Evolutionary conservation across 441 rosid species (phyloP), one percentile per base, ranked within the genome.

Genomic region (Adansonia grandidieri): DNA sequence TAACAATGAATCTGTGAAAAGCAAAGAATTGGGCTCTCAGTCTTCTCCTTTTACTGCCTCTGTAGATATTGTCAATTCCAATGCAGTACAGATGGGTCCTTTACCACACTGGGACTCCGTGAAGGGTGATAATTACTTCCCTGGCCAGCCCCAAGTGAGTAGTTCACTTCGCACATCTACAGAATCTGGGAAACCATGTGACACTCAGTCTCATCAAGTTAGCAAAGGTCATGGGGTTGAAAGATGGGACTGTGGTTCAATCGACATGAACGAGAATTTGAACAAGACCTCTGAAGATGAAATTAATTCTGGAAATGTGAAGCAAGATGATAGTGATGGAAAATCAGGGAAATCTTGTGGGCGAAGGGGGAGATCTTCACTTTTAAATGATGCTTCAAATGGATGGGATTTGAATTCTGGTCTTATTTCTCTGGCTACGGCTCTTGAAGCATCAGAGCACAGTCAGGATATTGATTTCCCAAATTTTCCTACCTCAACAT

Each of bases 321-420:
- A 88, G 86, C 84, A 78, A 68, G 84, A 76, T 57, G 88, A 86
- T n/a, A 81, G 87, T 64, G 87, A 82, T 40, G 82, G 77, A 77
- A 80, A 70, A 80, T 86, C 89, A n/a, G 81, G 83, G 57, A 94
- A 90, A 78, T 86, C 87, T 45, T 87, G 90, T 54, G 91, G 87
- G 22, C 91, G 90, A 78, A 91, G 89, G 37, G 88, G 94, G 90
- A 81, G 84, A 74, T 85, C 88, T 58, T 89, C 89, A 28, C 81
- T 91, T 56, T 66, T 85, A 71, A 67, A 84, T 69, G 66, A 76
- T 83, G 83, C 89, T 58, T 83, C 89, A 37, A 84, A 84, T 47
- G 83, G 84, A 54, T 85, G 91, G 91, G 95, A 85, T 70, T 71
- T 85, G 7, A 89, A 85, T 83, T 66, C 88, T 40, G 66, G 83